phyloP scores from a whole-genome alignment of 331 rosid genomes.

The Malus hybrid region DNA sequence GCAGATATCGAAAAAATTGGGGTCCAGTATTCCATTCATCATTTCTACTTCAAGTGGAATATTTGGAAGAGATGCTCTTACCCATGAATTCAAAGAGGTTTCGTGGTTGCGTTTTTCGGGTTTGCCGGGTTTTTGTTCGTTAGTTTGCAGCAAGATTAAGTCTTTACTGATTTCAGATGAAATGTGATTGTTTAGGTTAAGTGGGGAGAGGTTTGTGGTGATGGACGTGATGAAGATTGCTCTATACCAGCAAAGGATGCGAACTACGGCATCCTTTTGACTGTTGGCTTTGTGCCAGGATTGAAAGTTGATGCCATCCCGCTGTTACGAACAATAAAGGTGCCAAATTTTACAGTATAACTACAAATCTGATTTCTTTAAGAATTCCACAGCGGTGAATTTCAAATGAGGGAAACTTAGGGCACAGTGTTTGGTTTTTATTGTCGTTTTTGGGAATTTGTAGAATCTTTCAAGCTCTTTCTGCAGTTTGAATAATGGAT shows the following conservation, averaged over 20 bases:
- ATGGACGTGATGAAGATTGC: conserved; percentile 18
- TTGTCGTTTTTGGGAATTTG: not conserved
- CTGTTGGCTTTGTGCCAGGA: conserved; percentile 66
- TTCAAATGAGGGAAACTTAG: not conserved
- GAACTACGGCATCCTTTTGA: conserved; percentile 52
- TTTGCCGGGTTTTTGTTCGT: not conserved
- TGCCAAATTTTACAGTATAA: conserved; percentile 1
- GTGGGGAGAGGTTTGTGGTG: conserved; percentile 11
- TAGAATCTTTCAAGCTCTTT: not conserved
- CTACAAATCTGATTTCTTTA: not conserved
- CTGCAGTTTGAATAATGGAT: not conserved
- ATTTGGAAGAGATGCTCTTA: conserved; percentile 22
- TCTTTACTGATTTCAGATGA: not conserved
- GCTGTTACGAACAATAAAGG: conserved; percentile 26
- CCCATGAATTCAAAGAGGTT: conserved; percentile 31
- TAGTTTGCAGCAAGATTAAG: not conserved
- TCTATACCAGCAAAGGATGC: conserved; percentile 1
- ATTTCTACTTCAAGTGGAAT: conserved; percentile 23
- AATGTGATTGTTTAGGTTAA: conserved; percentile 13
- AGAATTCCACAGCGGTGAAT: not conserved
- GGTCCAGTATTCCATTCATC: conserved; percentile 20
- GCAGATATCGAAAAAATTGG: conserved; percentile 19
- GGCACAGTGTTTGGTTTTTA: not conserved
- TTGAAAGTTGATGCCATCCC: conserved; percentile 57
- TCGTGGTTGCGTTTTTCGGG: not conserved